These are phyloP conservation scores for Eucalyptus curtisii DNA, from an alignment of 345 rosid genomes.

Conservation along the genomic window DNA sequence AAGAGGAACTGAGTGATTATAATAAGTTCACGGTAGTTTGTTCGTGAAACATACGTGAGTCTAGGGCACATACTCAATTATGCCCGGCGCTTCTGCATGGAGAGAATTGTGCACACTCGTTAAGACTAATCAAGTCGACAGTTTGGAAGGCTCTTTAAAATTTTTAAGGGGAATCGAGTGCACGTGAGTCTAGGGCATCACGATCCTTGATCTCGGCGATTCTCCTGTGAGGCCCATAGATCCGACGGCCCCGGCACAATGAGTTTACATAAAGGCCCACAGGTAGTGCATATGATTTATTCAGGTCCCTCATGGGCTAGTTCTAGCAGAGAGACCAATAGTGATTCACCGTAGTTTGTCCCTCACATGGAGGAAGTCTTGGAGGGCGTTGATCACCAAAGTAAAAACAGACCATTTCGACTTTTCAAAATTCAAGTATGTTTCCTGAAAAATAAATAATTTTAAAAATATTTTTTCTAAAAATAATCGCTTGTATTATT, in stretches of 20 bases:
- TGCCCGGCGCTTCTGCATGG: not conserved
- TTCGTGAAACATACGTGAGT: no score
- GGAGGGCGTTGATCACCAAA: not conserved
- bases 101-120: not conserved
- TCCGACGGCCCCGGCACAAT: not conserved
- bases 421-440: not conserved
- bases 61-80: no score
- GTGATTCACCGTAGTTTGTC: not conserved
- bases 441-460: not conserved
- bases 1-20: no score
- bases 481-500: not conserved
- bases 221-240: not conserved
- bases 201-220: not conserved
- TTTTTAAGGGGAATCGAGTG: not conserved
- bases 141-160: not conserved
- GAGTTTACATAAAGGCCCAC: not conserved
- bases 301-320: not conserved
- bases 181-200: not conserved
- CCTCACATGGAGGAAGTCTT: not conserved
- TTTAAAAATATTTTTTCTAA: fast-evolving
- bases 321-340: not conserved
- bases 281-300: not conserved
- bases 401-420: not conserved
- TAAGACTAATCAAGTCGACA: not conserved
- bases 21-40: no score